Evolutionary conservation across 306 rosid species (phyloP).

Genomic region (Corylus americana): DNA sequence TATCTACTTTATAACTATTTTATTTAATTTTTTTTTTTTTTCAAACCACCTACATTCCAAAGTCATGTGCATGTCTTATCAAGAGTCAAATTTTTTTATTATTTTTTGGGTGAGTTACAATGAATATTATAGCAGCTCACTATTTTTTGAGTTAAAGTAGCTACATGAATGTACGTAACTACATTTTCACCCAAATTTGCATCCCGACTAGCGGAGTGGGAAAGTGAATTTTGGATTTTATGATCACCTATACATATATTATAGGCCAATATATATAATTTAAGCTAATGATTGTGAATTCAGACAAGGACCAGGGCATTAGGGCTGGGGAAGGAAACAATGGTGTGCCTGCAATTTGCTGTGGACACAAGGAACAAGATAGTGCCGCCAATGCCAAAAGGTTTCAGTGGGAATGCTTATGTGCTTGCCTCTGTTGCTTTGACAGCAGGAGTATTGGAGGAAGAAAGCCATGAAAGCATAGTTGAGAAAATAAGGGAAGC

Average conservation of each 20-base stretch:
- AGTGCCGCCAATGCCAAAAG: conserved; percentile 51
- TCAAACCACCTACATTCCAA: too few relatives aligned
- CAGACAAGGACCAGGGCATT: conserved; percentile 67
- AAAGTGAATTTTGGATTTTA: neutral
- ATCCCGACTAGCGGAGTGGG: too few relatives aligned
- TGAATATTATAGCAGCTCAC: too few relatives aligned
- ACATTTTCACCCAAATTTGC: too few relatives aligned
- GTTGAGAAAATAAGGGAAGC: conserved; percentile 54
- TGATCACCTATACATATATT: neutral
- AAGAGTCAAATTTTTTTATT: too few relatives aligned
- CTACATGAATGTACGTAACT: too few relatives aligned
- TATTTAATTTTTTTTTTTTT: too few relatives aligned
- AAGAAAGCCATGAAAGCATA: conserved; percentile 37
- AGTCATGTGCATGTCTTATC: too few relatives aligned
- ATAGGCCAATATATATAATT: neutral
- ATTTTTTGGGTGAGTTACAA: too few relatives aligned
- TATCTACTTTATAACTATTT: too few relatives aligned
- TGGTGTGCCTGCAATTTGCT: conserved; percentile 67
- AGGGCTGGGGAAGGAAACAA: conserved; percentile 45
- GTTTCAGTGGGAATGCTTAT: conserved; percentile 75
- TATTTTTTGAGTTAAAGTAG: too few relatives aligned
- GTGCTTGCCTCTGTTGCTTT: conserved; percentile 71
- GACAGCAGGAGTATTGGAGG: conserved; percentile 43
- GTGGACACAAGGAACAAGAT: conserved; percentile 64
- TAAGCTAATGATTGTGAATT: neutral